phyloP scores from a whole-genome alignment of 2,329 filamentous ascomycete species.

The Epichloe festucae region DNA sequence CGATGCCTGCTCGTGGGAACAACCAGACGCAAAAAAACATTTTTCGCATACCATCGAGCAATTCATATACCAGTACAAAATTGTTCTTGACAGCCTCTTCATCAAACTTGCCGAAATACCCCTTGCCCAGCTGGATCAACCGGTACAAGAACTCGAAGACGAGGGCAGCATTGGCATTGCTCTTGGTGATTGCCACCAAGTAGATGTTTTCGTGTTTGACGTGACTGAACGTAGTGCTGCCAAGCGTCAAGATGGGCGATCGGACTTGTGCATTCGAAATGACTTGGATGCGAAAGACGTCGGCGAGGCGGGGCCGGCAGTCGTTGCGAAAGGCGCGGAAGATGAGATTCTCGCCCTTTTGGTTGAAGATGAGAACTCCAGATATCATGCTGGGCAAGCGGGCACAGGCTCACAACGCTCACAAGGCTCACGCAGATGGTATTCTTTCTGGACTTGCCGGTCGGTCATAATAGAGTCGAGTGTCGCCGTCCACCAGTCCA shows the following conservation, averaged over 20 bases:
- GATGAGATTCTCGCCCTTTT: conserved; percentile 99
- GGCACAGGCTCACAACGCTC: background rate
- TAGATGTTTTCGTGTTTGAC: conserved; percentile 99
- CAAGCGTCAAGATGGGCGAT: conserved; percentile 91
- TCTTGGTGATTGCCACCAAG: conserved; percentile 92
- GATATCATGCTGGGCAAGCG: conserved; percentile 62
- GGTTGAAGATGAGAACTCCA: conserved; percentile 95
- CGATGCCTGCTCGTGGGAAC: background rate
- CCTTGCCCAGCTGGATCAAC: conserved; percentile 76
- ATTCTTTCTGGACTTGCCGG: background rate
- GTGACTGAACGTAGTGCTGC: conserved; percentile 97
- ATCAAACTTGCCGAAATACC: conserved; percentile 98
- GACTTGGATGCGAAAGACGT: conserved; percentile 98
- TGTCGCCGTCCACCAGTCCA: background rate
- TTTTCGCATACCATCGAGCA: conserved; percentile 61
- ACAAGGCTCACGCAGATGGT: background rate
- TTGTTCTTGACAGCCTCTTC: conserved; percentile 99
- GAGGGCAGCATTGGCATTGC: conserved; percentile 94
- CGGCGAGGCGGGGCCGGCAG: conserved; percentile 90
- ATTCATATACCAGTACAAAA: conserved; percentile 95
- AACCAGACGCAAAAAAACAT: background rate
- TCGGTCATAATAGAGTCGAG: background rate
- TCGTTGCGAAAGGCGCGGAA: conserved; percentile 98
- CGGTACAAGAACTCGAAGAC: conserved; percentile 98
- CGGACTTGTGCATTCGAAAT: conserved; percentile 97